Evolutionary conservation across 1,284 basidiomycete species (phyloP).

Genomic region (Vanrija humicola): DNA sequence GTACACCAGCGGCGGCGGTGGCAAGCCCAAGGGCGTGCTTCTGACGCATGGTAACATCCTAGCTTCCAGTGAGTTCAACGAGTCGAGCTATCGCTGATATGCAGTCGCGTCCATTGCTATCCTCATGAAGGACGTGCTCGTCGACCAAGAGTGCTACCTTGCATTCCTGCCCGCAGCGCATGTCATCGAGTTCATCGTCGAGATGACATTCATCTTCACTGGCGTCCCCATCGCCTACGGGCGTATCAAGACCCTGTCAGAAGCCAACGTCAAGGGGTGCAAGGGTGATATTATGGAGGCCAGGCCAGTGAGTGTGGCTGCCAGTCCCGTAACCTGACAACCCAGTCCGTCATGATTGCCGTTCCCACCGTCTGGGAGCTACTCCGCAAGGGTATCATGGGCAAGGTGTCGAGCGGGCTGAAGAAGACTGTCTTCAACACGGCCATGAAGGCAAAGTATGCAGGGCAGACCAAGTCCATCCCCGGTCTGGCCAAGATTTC

Average conservation of each 20-base stretch:
- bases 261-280: constrained; percentile 79
- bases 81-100: too few species aligned
- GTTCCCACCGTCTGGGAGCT: constrained; percentile 87
- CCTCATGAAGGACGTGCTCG: constrained; percentile 2
- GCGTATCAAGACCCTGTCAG: constrained; percentile 80
- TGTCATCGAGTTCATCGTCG: constrained; percentile 59
- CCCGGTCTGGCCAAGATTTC: constrained; percentile 66
- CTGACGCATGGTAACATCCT: constrained; percentile 82
- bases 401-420: constrained; percentile 69
- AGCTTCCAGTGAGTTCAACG: constrained; percentile 54
- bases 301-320: constrained; percentile 53
- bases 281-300: constrained; percentile 77
- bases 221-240: constrained; percentile 26
- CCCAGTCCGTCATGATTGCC: constrained; percentile 69
- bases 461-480: constrained; percentile 58
- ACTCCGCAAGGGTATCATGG: constrained; percentile 55
- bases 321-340: neutral
- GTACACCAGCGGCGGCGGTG: constrained; percentile 82
- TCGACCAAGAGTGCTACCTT: constrained; percentile 58
- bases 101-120: neutral
- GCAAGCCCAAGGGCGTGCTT: constrained; percentile 85
- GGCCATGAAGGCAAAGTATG: constrained; percentile 60
- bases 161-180: constrained; percentile 87
- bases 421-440: constrained; percentile 60
- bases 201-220: constrained; percentile 22